A percentile compares a stretch with the other conserved stretches of the same genome.
These are phyloP conservation scores for Populus davidiana DNA, from an alignment of 345 rosid species.

Conservation along the genomic window DNA sequence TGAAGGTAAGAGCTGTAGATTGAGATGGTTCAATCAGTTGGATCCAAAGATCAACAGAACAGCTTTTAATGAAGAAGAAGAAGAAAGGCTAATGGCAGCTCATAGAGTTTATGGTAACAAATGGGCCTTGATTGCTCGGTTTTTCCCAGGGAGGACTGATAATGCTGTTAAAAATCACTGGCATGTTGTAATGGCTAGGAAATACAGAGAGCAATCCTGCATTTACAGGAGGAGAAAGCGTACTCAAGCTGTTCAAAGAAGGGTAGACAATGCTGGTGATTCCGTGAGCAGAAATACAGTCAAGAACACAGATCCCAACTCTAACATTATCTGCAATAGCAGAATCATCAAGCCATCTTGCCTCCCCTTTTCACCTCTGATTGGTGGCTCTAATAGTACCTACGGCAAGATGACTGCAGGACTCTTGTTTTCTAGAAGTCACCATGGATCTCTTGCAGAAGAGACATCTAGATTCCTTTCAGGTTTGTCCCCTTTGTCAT, in stretches of 20 bases:
- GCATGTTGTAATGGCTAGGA: constrained; percentile 72
- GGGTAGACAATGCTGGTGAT: constrained; percentile 7
- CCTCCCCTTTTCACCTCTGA: constrained; percentile 11
- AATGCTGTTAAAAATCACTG: constrained; percentile 65
- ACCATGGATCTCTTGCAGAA: constrained; percentile 12
- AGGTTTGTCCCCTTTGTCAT: constrained; percentile 24
- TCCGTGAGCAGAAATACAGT: background rate
- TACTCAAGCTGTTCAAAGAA: constrained; percentile 23
- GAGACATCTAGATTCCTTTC: constrained; percentile 31
- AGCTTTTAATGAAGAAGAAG: constrained; percentile 42
- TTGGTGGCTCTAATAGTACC: constrained; percentile 4
- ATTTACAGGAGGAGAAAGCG: constrained; percentile 35
- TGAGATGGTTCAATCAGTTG: constrained; percentile 53
- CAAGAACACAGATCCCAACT: background rate
- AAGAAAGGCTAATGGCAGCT: constrained; percentile 49
- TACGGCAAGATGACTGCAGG: background rate
- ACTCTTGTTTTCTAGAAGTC: constrained; percentile 27
- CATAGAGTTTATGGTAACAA: constrained; percentile 64
- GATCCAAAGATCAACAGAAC: constrained; percentile 41
- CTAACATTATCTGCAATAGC: constrained; percentile 21
- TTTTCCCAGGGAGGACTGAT: constrained; percentile 64
- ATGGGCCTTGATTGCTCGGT: constrained; percentile 61
- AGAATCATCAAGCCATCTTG: constrained; percentile 16
- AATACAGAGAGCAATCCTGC: constrained; percentile 44
- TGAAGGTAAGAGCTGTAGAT: constrained; percentile 49